phyloP scores from a whole-genome alignment of 75 land plant genomes.

The Adiantum capillusveneris region DNA sequence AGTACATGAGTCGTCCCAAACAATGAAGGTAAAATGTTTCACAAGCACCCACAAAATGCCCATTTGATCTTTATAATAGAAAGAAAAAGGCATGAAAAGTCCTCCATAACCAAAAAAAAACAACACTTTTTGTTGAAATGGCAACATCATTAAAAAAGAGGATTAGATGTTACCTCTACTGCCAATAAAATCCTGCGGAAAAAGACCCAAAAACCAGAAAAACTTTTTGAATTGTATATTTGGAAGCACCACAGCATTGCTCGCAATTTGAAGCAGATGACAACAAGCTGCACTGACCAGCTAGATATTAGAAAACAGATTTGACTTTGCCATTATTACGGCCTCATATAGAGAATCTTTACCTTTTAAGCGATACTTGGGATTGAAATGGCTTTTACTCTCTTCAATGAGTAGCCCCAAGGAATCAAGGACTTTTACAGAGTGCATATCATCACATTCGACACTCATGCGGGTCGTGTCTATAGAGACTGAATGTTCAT shows the following conservation, averaged over 20 bases:
- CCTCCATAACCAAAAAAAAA: too few relatives aligned
- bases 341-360: too few relatives aligned
- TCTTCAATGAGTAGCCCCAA: constrained; percentile 22
- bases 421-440: constrained; percentile 16
- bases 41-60: too few relatives aligned
- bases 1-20: too few relatives aligned
- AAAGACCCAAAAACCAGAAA: constrained; percentile 16
- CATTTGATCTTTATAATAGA: too few relatives aligned
- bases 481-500: constrained; percentile 4
- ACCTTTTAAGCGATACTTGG: constrained; percentile 25
- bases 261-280: constrained; percentile 17
- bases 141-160: too few relatives aligned
- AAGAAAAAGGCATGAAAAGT: too few relatives aligned
- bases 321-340: too few relatives aligned
- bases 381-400: constrained; percentile 24
- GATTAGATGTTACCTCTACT: constrained; percentile 14
- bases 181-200: constrained; percentile 25
- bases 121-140: too few relatives aligned
- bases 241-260: constrained; percentile 12
- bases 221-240: constrained; percentile 7
- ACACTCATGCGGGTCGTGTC: not conserved
- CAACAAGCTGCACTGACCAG: constrained; percentile 30
- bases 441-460: too few relatives aligned
- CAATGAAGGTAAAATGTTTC: too few relatives aligned
- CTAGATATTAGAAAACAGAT: too few relatives aligned